Evolutionary conservation across 2,329 filamentous ascomycete genomes (phyloP), one percentile per base, ranked within the genome.

Genomic region (Beauveria sp.): DNA sequence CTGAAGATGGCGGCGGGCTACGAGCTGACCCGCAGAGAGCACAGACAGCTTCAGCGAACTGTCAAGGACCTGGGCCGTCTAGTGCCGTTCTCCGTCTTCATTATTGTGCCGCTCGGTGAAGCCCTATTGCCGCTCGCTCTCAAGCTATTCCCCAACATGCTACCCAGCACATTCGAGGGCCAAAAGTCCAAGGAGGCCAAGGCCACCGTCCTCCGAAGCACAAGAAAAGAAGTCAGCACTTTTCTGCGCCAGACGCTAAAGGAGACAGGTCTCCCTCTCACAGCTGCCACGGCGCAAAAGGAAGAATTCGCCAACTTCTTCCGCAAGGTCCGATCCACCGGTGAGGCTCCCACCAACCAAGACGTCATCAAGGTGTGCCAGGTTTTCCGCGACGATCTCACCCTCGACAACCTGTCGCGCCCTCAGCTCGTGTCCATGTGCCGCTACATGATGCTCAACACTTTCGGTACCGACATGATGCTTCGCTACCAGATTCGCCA

Each of bases 281-380:
- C 89, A 60, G 82, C 86, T 2, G 87, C 89, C 52, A 96, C 89
- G 58, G 88, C 93, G 18, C 92, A 95, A 72, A 93, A 88, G 71
- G 92, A 96, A 67, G 95, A 98, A 73, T 99, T 99, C 69, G 84
- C 89, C 63, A 91, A 93, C 70, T 99, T 99, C 78, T 99, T 99
- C 87, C 89, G 91, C 73, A 99, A 99, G 80, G 85, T 98, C 65
- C 84, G 95, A 59, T 87, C 91, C 20, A 97, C 93, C 1, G 95
- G 93, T 65, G 93, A 98, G 78, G 82, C 88, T 51, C 95, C 95
- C 1, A 95, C 90, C 5, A 84, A 87, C 59, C 84, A 93, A 66
- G 95, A 99, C 72, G 91, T 99, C 65, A 96, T 99, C 81, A 96
- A 95, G 77, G 93, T 99, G 65, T 98, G 95, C 86, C 96, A 97